A percentile compares a stretch with the other conserved stretches of the same genome.
Conservation (phyloP, 305 asterid species). For the Andrographis paniculata region DNA sequence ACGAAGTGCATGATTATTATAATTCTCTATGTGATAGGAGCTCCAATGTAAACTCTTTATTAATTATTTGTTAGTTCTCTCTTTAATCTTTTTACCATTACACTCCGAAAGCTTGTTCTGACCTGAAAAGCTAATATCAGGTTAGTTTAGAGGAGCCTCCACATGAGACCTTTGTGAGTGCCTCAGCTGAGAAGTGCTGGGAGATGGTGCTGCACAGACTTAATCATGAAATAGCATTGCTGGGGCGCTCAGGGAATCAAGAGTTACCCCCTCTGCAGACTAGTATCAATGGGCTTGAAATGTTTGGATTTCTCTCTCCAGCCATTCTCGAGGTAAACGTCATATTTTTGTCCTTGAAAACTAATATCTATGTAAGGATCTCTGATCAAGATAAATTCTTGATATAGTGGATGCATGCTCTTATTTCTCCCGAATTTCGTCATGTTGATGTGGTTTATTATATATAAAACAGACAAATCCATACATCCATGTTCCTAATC, state of each 20-base stretch:
- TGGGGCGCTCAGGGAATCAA: conserved; percentile 25
- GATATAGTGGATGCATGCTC: no score
- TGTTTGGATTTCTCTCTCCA: conserved; percentile 61
- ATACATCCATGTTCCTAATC: no score
- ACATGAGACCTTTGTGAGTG: conserved; percentile 30
- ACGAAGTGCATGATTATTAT: no score
- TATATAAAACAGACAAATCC: no score
- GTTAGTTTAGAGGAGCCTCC: conserved; percentile 51
- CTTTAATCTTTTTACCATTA: background rate
- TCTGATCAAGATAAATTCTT: no score
- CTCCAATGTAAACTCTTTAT: no score
- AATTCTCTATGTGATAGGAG: no score
- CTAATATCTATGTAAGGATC: no score
- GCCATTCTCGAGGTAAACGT: conserved; percentile 45
- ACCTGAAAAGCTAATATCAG: conserved; percentile 26
- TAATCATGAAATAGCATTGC: conserved; percentile 36
- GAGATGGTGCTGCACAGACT: conserved; percentile 40
- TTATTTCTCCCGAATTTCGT: no score
- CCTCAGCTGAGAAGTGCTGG: conserved; percentile 56
- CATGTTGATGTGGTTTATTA: no score
- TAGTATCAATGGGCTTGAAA: conserved; percentile 43
- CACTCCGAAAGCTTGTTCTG: conserved; percentile 9
- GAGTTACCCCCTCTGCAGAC: conserved; percentile 37
- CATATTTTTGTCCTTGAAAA: no score
- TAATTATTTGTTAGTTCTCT: no score